These are phyloP conservation scores for Berberis thunbergii DNA, from an alignment of 164 flowering plant species.

Conservation along the genomic window DNA sequence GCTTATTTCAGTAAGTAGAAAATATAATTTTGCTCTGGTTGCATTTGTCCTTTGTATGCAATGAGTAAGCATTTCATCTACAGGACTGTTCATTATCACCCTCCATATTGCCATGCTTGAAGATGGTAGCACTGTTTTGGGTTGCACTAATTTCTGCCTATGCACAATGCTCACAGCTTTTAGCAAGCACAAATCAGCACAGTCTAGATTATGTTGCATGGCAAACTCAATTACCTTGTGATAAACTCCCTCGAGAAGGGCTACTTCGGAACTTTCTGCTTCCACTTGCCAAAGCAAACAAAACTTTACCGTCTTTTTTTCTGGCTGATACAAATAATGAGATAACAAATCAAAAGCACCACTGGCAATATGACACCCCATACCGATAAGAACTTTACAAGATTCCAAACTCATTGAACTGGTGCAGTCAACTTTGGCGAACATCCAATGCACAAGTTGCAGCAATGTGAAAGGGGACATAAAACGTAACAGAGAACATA, in stretches of 20 bases:
- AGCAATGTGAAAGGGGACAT: conserved; percentile 69
- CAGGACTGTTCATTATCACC: conserved; percentile 44
- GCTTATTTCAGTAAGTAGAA: conserved; percentile 47
- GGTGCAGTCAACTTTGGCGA: conserved; percentile 27
- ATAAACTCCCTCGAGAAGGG: conserved; percentile 45
- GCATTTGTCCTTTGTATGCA: conserved; percentile 37
- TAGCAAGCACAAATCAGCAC: conserved; percentile 56
- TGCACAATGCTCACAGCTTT: conserved; percentile 39
- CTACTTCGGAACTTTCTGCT: conserved; percentile 15
- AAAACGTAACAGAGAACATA: conserved; percentile 35
- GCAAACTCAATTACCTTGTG: conserved; percentile 32
- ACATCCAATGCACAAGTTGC: conserved; percentile 51
- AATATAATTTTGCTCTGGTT: conserved; percentile 45
- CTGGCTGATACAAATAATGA: conserved; percentile 22
- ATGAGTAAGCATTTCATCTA: conserved; percentile 33
- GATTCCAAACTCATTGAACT: conserved; percentile 12
- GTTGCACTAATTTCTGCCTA: conserved; percentile 21
- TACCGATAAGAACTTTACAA: conserved; percentile 19
- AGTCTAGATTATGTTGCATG: conserved; percentile 24
- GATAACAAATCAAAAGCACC: conserved; percentile 46
- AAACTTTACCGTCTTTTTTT: conserved; percentile 9
- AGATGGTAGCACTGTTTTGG: conserved; percentile 24
- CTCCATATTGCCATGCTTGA: conserved; percentile 33
- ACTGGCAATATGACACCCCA: conserved; percentile 46
- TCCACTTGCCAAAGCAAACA: conserved; percentile 31